A percentile compares a stretch with the other conserved stretches of the same genome.
phyloP scores from a whole-genome alignment of 176 grass and related monocot genomes.

The Cocos nucifera region DNA sequence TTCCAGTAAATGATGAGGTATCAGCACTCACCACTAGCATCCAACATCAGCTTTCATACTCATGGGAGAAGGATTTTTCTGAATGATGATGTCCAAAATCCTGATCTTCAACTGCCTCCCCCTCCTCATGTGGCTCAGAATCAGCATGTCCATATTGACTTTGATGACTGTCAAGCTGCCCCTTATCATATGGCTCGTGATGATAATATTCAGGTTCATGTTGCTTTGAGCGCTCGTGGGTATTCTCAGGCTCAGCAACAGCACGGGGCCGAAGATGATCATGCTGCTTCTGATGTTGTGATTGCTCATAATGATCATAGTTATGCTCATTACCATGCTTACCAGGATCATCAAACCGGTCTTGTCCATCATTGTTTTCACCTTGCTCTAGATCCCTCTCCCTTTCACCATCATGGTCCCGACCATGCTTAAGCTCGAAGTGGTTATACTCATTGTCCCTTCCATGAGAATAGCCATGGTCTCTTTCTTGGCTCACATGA shows the following conservation, averaged over 20 bases:
- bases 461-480: slow-evolving; percentile 33
- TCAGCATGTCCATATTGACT: slow-evolving; percentile 23
- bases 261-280: slow-evolving; percentile 19
- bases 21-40: too few species aligned
- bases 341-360: slow-evolving; percentile 7
- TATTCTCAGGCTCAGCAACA: slow-evolving; percentile 25
- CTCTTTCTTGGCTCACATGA: slow-evolving; percentile 17
- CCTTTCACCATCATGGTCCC: slow-evolving; percentile 24
- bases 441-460: slow-evolving; percentile 33
- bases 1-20: too few species aligned
- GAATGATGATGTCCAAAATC: slow-evolving; percentile 37
- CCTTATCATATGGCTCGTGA: slow-evolving; percentile 12
- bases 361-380: slow-evolving; percentile 1
- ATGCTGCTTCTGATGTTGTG: slow-evolving; percentile 30
- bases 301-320: slow-evolving; percentile 40
- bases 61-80: slow-evolving; percentile 2
- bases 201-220: slow-evolving; percentile 33
- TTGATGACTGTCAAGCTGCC: slow-evolving; percentile 14
- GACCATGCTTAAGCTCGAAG: slow-evolving; percentile 40
- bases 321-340: slow-evolving; percentile 38
- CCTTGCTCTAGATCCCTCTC: slow-evolving; percentile 6
- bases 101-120: slow-evolving; percentile 52
- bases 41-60: neutral
- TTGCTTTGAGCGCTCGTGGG: slow-evolving; percentile 29
- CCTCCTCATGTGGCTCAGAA: slow-evolving; percentile 49